These are phyloP conservation scores for Pisolithus microcarpus DNA, from an alignment of 768 basidiomycete genomes.

Conservation along the genomic window DNA sequence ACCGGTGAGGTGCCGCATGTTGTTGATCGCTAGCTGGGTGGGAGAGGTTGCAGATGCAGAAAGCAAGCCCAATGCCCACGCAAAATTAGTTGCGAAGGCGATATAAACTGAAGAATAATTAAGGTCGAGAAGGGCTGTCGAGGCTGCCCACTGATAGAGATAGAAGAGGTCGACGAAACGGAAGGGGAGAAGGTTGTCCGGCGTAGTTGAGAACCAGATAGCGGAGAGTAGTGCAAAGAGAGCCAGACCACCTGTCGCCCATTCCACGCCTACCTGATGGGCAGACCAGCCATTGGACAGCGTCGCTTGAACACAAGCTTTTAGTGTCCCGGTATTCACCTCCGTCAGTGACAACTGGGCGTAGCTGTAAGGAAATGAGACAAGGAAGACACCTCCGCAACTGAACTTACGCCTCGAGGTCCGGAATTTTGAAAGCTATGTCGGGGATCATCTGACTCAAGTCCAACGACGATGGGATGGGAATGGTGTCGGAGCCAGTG, in stretches of 20 bases:
- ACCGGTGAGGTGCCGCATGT: slow-evolving; percentile 78
- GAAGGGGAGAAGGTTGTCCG: slow-evolving; percentile 56
- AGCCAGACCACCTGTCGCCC: slow-evolving; percentile 63
- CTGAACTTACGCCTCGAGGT: slow-evolving; percentile 62
- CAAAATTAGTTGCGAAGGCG: slow-evolving; percentile 78
- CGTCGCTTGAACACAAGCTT: slow-evolving; percentile 88
- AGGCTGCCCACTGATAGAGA: slow-evolving; percentile 80
- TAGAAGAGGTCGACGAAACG: slow-evolving; percentile 77
- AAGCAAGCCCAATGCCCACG: slow-evolving; percentile 81
- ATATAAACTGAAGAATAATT: slow-evolving; percentile 84
- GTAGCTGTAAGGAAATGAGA: slow-evolving; percentile 30
- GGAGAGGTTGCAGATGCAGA: slow-evolving; percentile 43
- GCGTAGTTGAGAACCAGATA: slow-evolving; percentile 48
- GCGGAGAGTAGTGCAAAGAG: slow-evolving; percentile 52
- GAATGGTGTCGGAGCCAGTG: slow-evolving; percentile 67
- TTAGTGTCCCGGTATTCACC: slow-evolving; percentile 60
- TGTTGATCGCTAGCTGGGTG: slow-evolving; percentile 72
- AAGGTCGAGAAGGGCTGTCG: slow-evolving; percentile 70
- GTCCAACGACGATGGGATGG: slow-evolving; percentile 53
- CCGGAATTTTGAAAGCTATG: slow-evolving; percentile 83
- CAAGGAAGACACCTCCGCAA: background rate
- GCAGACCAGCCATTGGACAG: slow-evolving; percentile 87
- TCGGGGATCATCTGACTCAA: slow-evolving; percentile 55
- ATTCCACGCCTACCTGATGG: slow-evolving; percentile 66
- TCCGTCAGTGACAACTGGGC: slow-evolving; percentile 72